phyloP scores from a whole-genome alignment of 441 rosid species.

The Erodium texanum region DNA sequence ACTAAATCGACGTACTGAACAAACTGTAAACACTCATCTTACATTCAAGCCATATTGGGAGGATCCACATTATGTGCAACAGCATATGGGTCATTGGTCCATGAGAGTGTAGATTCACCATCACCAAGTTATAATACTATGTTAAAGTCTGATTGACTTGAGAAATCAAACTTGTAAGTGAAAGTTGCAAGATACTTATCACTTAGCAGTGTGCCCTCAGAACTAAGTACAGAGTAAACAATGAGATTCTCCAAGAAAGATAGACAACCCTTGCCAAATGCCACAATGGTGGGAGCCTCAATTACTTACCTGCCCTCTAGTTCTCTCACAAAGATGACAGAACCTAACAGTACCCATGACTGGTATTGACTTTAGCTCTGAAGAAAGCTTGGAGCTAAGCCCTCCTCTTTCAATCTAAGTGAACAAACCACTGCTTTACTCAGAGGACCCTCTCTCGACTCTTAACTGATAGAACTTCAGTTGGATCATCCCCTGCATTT shows the following conservation, averaged over 20 bases:
- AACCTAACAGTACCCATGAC: not conserved
- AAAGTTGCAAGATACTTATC: too few relatives aligned
- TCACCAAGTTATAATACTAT: too few relatives aligned
- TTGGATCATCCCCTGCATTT: not conserved
- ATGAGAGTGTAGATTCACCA: too few relatives aligned
- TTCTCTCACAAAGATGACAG: too few relatives aligned
- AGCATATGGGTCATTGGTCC: too few relatives aligned
- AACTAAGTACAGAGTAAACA: not conserved
- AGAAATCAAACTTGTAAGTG: too few relatives aligned
- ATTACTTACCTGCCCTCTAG: too few relatives aligned
- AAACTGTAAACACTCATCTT: too few relatives aligned
- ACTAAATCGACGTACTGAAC: not conserved
- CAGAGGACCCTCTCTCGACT: not conserved
- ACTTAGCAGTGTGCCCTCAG: not conserved
- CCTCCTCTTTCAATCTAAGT: not conserved
- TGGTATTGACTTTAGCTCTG: not conserved
- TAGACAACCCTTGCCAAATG: not conserved
- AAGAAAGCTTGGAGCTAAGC: not conserved
- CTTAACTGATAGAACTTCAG: not conserved
- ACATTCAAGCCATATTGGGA: too few relatives aligned
- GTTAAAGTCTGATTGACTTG: too few relatives aligned
- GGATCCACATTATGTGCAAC: too few relatives aligned
- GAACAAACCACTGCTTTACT: not conserved
- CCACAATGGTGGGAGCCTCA: not conserved
- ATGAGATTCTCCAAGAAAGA: not conserved